phyloP scores from a whole-genome alignment of 169 alveolate genomes.

The Hammondia hammondi region DNA sequence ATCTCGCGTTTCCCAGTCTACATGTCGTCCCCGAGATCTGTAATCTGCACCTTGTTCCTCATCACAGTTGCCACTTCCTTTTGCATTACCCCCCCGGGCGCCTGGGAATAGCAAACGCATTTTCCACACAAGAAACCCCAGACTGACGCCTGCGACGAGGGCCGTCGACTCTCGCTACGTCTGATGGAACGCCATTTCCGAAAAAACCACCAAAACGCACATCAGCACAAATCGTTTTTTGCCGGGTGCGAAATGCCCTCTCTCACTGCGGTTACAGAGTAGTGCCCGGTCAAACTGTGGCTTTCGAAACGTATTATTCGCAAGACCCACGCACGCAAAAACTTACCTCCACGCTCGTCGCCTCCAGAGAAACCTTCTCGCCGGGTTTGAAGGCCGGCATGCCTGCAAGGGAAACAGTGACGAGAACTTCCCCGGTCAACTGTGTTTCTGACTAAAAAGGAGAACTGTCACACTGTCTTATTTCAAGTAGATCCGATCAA shows the following conservation, averaged over 20 bases:
- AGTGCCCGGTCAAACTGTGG: too few species aligned
- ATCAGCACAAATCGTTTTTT: too few species aligned
- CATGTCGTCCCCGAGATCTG: constrained; percentile 15
- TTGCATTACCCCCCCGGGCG: neutral
- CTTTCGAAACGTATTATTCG: too few species aligned
- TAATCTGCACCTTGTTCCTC: neutral
- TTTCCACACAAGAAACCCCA: too few species aligned
- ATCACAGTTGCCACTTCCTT: constrained; percentile 7
- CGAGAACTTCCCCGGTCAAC: neutral
- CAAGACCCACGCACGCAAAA: too few species aligned
- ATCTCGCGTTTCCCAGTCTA: neutral
- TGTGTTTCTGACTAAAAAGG: neutral
- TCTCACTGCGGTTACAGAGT: too few species aligned
- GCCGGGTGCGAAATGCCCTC: too few species aligned
- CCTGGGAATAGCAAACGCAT: neutral
- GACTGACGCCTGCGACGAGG: too few species aligned
- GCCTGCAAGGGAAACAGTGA: constrained; percentile 65
- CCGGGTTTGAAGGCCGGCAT: constrained; percentile 95
- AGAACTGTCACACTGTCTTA: too few species aligned
- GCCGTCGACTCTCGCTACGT: too few species aligned
- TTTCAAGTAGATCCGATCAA: neutral
- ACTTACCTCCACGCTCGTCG: neutral
- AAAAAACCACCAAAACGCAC: too few species aligned
- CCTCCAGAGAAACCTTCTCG: constrained; percentile 78
- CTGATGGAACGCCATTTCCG: too few species aligned